A percentile compares a stretch with the other conserved stretches of the same genome.
These are phyloP conservation scores for Endoconidiophora polonica DNA, from an alignment of 2,329 filamentous ascomycete species.

Conservation along the genomic window DNA sequence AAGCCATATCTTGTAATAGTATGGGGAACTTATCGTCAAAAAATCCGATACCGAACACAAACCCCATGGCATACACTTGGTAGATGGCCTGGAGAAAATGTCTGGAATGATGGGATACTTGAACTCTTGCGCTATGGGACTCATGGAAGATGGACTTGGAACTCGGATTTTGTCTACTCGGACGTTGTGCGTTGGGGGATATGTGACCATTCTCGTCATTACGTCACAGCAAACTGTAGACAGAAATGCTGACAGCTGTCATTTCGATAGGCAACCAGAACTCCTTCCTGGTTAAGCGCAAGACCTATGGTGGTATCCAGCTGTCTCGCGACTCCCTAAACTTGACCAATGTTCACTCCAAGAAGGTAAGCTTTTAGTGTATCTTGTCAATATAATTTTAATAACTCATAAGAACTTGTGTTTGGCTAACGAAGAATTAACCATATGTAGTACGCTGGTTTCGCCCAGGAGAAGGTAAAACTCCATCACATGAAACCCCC, in stretches of 20 bases:
- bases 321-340: slow-evolving; percentile 94
- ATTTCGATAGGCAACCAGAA: slow-evolving; percentile 59
- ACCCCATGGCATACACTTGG: too few species aligned
- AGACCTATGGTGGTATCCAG: slow-evolving; percentile 58
- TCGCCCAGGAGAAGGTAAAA: slow-evolving; percentile 79
- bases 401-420: neutral
- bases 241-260: slow-evolving; percentile 8
- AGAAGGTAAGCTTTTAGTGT: slow-evolving; percentile 48
- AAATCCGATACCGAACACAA: too few species aligned
- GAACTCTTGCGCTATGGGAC: too few species aligned
- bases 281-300: slow-evolving; percentile 84
- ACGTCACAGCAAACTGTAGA: neutral
- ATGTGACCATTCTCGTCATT: neutral
- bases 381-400: neutral
- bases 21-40: too few species aligned
- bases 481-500: neutral
- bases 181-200: neutral
- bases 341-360: slow-evolving; percentile 76
- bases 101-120: too few species aligned
- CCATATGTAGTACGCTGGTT: slow-evolving; percentile 59
- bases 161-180: slow-evolving; percentile 1
- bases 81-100: too few species aligned
- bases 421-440: slow-evolving; percentile 20
- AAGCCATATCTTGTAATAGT: too few species aligned
- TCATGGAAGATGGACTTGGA: too few species aligned